phyloP scores from a whole-genome alignment of 1,284 basidiomycete genomes.

The Cryptococcus depauperatus region DNA sequence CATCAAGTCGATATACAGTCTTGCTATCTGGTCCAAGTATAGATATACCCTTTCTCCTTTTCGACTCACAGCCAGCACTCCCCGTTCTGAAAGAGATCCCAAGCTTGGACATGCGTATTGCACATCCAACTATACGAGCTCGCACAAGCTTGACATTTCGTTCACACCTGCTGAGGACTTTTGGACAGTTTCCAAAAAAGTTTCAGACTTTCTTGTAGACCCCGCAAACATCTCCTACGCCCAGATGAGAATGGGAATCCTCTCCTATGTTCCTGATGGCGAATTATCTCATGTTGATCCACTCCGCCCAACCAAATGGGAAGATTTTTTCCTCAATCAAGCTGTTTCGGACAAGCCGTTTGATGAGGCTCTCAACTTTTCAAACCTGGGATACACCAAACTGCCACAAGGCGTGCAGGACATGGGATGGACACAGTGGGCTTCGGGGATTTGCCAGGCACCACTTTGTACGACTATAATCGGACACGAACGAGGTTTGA shows the following conservation, averaged over 20 bases:
- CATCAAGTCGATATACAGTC: conserved; percentile 22
- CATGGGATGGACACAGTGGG: conserved; percentile 27
- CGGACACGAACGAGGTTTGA: conserved; percentile 30
- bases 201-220: conserved; percentile 7
- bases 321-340: conserved; percentile 26
- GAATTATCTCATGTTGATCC: conserved; percentile 9
- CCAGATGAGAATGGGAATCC: conserved; percentile 23
- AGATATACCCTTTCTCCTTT: conserved; percentile 5
- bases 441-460: conserved; percentile 15
- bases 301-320: conserved; percentile 31
- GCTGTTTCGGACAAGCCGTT: conserved; percentile 11
- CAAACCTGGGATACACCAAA: conserved; percentile 28
- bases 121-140: conserved; percentile 30
- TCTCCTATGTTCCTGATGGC: conserved; percentile 30
- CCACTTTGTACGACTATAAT: conserved; percentile 19
- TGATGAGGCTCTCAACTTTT: conserved; percentile 18
- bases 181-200: conserved; percentile 17
- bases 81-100: conserved; percentile 23
- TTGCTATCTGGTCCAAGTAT: conserved; percentile 24
- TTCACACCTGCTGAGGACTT: conserved; percentile 12
- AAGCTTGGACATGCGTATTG: conserved; percentile 20
- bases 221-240: conserved; percentile 11
- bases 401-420: conserved; percentile 25
- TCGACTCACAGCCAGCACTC: conserved; percentile 11
- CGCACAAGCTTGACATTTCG: conserved; percentile 8